Evolutionary conservation across 2,329 filamentous ascomycete species (phyloP).

Genomic region (Helicocarpus griseus): DNA sequence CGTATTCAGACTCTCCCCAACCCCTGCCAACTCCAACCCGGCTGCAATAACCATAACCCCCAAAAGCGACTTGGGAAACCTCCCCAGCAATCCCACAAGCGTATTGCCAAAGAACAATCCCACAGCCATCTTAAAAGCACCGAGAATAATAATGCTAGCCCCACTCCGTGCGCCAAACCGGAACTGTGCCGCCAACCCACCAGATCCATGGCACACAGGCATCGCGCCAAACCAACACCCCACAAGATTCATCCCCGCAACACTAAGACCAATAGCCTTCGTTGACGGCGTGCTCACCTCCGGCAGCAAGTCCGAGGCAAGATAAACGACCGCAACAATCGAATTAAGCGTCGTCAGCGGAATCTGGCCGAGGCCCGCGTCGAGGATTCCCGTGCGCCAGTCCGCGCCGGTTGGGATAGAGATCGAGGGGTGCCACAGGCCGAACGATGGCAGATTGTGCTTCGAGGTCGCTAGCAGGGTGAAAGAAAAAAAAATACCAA

Average conservation of each 20-base stretch:
- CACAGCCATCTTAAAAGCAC: constrained; percentile 62
- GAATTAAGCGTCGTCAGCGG: constrained; percentile 90
- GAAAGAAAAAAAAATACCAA: constrained; percentile 59
- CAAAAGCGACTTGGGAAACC: constrained; percentile 67
- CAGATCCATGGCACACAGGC: constrained; percentile 90
- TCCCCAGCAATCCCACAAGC: constrained; percentile 58
- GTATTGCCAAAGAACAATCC: constrained; percentile 66
- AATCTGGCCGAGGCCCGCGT: constrained; percentile 73
- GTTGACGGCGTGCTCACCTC: constrained; percentile 57
- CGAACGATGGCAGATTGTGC: constrained; percentile 41
- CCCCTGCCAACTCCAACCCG: constrained; percentile 76
- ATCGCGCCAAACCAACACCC: constrained; percentile 90
- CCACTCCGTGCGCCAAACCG: constrained; percentile 86
- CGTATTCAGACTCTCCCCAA: constrained; percentile 75
- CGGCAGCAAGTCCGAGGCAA: constrained; percentile 69
- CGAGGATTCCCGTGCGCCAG: constrained; percentile 47
- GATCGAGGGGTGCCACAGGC: constrained; percentile 51
- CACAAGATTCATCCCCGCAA: constrained; percentile 71
- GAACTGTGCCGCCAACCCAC: constrained; percentile 81
- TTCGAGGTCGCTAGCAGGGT: constrained; percentile 21
- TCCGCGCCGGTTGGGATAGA: constrained; percentile 37
- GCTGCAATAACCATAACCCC: constrained; percentile 86
- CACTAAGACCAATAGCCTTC: constrained; percentile 69
- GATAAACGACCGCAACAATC: constrained; percentile 73
- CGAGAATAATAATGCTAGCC: constrained; percentile 70